Evolutionary conservation across 2,329 filamentous ascomycete genomes (phyloP).

Genomic region (Trichophyton verrucosum): DNA sequence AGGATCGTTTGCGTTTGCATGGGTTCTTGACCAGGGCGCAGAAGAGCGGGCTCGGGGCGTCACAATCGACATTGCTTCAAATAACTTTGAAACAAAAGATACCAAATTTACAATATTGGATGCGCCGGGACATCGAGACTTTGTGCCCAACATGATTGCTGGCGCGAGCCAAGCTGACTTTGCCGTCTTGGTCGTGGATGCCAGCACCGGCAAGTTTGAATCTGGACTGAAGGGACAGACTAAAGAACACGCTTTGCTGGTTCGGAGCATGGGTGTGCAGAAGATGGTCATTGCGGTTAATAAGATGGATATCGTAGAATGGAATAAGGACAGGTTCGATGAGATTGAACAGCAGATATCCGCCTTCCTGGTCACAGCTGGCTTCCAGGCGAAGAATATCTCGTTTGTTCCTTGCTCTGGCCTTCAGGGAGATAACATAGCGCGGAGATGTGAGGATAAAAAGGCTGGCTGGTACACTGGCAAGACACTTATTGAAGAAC

Average conservation of each 20-base stretch:
- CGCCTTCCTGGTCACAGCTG: conserved; percentile 68
- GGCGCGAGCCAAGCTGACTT: conserved; percentile 93
- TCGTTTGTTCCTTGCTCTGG: conserved; percentile 85
- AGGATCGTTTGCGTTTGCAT: conserved; percentile 87
- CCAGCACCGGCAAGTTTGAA: conserved; percentile 81
- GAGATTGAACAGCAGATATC: conserved; percentile 75
- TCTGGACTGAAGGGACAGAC: conserved; percentile 89
- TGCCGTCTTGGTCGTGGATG: conserved; percentile 86
- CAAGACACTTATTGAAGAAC: conserved; percentile 64
- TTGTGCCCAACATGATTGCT: conserved; percentile 98
- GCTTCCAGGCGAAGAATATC: conserved; percentile 70
- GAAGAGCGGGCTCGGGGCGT: conserved; percentile 85
- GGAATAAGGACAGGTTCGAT: conserved; percentile 71
- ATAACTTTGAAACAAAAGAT: conserved; percentile 79
- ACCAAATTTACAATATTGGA: conserved; percentile 90
- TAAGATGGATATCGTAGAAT: conserved; percentile 78
- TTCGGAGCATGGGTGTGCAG: conserved; percentile 82
- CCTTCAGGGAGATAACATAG: conserved; percentile 75
- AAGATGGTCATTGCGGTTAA: conserved; percentile 84
- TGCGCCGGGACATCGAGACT: conserved; percentile 86
- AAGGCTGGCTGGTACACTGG: conserved; percentile 68
- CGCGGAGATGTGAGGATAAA: conserved; percentile 34
- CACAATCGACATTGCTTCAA: conserved; percentile 92
- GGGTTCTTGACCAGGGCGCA: conserved; percentile 85
- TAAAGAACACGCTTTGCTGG: conserved; percentile 77